A percentile compares a stretch with the other conserved stretches of the same genome.
phyloP scores from a whole-genome alignment of 371 early-diverging fungal genomes.

The Coemansia sp. region DNA sequence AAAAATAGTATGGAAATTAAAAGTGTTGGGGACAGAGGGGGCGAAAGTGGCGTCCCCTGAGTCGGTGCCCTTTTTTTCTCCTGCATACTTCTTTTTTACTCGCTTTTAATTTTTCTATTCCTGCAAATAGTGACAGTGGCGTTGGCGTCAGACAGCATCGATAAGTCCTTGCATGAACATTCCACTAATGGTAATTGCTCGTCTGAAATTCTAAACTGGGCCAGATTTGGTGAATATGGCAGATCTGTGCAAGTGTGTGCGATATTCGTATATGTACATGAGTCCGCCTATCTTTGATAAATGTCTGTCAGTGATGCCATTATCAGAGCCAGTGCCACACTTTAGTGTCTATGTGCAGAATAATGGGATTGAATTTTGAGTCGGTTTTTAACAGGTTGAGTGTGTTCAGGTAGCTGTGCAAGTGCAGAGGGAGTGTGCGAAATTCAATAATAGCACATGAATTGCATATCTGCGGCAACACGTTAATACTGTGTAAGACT shows the following conservation, averaged over 20 bases:
- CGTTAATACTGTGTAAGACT: slow-evolving; percentile 65
- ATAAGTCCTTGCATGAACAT: slow-evolving; percentile 96
- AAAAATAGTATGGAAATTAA: no score
- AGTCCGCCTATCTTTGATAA: slow-evolving; percentile 67
- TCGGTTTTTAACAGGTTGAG: slow-evolving; percentile 94
- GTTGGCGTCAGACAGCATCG: no score
- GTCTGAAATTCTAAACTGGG: slow-evolving; percentile 96
- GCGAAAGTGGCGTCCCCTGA: no score
- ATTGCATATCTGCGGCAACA: slow-evolving; percentile 73
- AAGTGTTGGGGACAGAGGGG: no score
- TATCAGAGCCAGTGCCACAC: slow-evolving; percentile 94
- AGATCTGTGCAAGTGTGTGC: slow-evolving; percentile 85
- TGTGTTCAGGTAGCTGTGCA: slow-evolving; percentile 87
- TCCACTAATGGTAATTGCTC: slow-evolving; percentile 98
- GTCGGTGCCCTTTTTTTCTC: no score
- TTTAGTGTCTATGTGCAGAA: slow-evolving; percentile 76
- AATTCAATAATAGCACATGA: slow-evolving; percentile 88
- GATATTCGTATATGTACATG: slow-evolving; percentile 65
- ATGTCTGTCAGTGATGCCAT: slow-evolving; percentile 88
- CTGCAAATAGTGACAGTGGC: no score
- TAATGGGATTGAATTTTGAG: slow-evolving; percentile 96
- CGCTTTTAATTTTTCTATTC: no score
- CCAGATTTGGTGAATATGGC: slow-evolving; percentile 91
- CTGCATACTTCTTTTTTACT: no score
- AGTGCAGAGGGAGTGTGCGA: slow-evolving; percentile 86